phyloP scores from a whole-genome alignment of 1,284 basidiomycete genomes.

The Coniferiporia sulphurascens region DNA sequence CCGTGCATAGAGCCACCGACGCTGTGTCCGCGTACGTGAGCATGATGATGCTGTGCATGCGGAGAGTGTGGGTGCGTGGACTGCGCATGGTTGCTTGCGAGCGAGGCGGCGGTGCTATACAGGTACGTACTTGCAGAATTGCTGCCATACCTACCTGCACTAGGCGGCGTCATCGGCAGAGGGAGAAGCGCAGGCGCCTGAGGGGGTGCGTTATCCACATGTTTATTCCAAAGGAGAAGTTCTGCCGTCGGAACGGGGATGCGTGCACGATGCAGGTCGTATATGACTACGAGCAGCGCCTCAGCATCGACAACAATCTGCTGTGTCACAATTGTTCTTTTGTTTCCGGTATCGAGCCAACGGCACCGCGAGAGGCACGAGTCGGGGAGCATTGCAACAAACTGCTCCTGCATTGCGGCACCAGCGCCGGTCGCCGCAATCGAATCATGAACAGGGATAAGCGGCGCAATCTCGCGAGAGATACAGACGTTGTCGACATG shows the following conservation, averaged over 20 bases:
- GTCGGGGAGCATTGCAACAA: constrained; percentile 54
- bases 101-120: constrained; percentile 12
- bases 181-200: constrained; percentile 23
- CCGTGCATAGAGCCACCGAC: background rate
- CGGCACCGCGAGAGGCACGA: constrained; percentile 56
- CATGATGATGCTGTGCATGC: background rate
- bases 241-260: constrained; percentile 47
- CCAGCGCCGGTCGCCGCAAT: constrained; percentile 20
- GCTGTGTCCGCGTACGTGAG: constrained; percentile 8
- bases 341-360: constrained; percentile 50
- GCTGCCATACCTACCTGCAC: constrained; percentile 1
- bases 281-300: constrained; percentile 56
- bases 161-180: constrained; percentile 14
- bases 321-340: constrained; percentile 53
- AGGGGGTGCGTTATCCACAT: constrained; percentile 26
- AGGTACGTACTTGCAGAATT: constrained; percentile 12
- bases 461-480: constrained; percentile 45
- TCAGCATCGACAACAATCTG: constrained; percentile 61
- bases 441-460: constrained; percentile 36
- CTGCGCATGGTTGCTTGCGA: constrained; percentile 3
- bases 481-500: constrained; percentile 45
- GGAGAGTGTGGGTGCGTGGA: background rate
- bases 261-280: constrained; percentile 56
- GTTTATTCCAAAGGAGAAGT: constrained; percentile 51
- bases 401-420: constrained; percentile 18